Percentiles rank a stretch among this genome's conserved stretches.
Conservation (phyloP, 1,139 yeast species). For the Blastobotrys indianensis region DNA sequence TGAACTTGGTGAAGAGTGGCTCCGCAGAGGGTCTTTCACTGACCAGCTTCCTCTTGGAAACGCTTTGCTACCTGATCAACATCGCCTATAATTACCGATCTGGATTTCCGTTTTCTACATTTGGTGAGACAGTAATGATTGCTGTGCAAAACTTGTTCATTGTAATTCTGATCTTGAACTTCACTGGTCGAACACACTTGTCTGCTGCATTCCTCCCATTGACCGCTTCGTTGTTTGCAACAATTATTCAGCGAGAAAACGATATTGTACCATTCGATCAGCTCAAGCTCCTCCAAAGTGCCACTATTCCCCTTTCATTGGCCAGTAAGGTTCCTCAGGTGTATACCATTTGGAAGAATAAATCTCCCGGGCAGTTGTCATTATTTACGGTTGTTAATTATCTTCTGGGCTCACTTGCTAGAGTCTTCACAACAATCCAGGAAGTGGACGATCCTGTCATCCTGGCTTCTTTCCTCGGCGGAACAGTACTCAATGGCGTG, state of each 20-base stretch:
- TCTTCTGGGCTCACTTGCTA: slow-evolving; percentile 48
- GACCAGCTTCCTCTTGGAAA: slow-evolving; percentile 35
- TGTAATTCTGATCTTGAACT: slow-evolving; percentile 32
- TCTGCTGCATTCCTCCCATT: slow-evolving; percentile 27
- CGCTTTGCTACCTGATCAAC: slow-evolving; percentile 36
- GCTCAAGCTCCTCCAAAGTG: slow-evolving; percentile 40
- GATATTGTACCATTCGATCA: slow-evolving; percentile 23
- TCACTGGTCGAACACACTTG: slow-evolving; percentile 18
- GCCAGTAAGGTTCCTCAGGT: slow-evolving; percentile 56
- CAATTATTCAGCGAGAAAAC: slow-evolving; percentile 19
- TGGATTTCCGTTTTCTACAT: slow-evolving; percentile 39
- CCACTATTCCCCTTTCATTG: slow-evolving; percentile 50
- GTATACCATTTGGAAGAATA: slow-evolving; percentile 40
- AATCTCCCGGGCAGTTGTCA: slow-evolving; percentile 52
- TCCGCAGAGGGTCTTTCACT: slow-evolving; percentile 37
- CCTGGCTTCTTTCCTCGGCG: slow-evolving; percentile 31
- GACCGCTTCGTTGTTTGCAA: slow-evolving; percentile 21
- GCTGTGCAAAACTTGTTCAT: slow-evolving; percentile 39
- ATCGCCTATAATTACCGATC: slow-evolving; percentile 39
- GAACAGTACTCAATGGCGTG: slow-evolving; percentile 33
- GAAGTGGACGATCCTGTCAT: slow-evolving; percentile 36
- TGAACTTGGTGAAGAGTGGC: slow-evolving; percentile 29
- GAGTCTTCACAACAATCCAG: slow-evolving; percentile 53
- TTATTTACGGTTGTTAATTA: slow-evolving; percentile 51
- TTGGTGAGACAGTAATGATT: slow-evolving; percentile 40